These are phyloP conservation scores for Yamadazyma triangularis DNA, from an alignment of 1,139 yeast species.

Conservation along the genomic window DNA sequence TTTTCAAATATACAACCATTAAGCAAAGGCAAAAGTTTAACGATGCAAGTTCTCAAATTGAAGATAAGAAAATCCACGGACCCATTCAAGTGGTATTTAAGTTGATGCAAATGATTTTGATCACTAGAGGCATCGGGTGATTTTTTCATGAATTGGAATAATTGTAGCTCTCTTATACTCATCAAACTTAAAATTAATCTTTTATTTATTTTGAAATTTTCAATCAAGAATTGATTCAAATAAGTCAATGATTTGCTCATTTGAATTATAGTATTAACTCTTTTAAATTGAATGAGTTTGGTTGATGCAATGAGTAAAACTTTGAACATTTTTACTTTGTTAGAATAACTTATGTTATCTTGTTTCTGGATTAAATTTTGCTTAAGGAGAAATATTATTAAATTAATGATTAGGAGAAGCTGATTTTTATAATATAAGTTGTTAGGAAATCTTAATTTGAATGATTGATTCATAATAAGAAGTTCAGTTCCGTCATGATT, in stretches of 20 bases:
- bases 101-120: slow-evolving; percentile 5
- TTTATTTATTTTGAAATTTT: slow-evolving; percentile 37
- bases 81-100: slow-evolving; percentile 11
- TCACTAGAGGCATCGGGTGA: slow-evolving; percentile 3
- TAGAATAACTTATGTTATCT: slow-evolving; percentile 1
- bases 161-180: slow-evolving; percentile 27
- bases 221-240: slow-evolving; percentile 27
- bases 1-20: slow-evolving; percentile 40
- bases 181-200: slow-evolving; percentile 30
- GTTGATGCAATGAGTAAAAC: slow-evolving; percentile 29
- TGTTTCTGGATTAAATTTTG: slow-evolving; percentile 5
- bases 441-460: slow-evolving; percentile 12
- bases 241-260: slow-evolving; percentile 20
- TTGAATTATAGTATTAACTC: slow-evolving; percentile 21
- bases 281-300: slow-evolving; percentile 24
- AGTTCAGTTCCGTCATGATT: slow-evolving; percentile 18
- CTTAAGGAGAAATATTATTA: slow-evolving; percentile 24
- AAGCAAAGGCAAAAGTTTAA: slow-evolving; percentile 27
- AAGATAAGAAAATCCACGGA: slow-evolving; percentile 24
- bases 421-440: slow-evolving; percentile 8
- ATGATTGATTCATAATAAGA: slow-evolving; percentile 1
- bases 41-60: slow-evolving; percentile 25
- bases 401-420: slow-evolving; percentile 16
- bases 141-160: slow-evolving; percentile 11
- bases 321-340: slow-evolving; percentile 23